Conservation (phyloP, 805 yeast genomes). For the Kodamaea fukazawae region DNA sequence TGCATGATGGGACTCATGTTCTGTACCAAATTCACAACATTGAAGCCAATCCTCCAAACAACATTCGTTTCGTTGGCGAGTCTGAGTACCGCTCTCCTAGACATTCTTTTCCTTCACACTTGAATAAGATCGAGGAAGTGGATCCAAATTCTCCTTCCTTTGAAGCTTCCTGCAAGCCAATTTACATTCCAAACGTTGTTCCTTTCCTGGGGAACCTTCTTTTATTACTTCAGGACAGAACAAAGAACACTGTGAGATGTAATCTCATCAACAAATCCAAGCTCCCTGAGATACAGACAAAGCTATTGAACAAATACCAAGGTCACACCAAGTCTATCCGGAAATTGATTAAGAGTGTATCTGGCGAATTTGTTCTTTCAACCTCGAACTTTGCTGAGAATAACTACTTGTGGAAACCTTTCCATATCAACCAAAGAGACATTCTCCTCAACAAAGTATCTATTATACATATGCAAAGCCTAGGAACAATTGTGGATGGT, state of each 20-base stretch:
- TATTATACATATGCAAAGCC: slow-evolving; percentile 41
- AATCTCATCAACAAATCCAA: slow-evolving; percentile 12
- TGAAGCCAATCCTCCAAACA: slow-evolving; percentile 53
- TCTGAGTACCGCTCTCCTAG: background rate
- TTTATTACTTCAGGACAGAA: slow-evolving; percentile 36
- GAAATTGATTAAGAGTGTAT: slow-evolving; percentile 58
- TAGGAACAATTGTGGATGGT: slow-evolving; percentile 55
- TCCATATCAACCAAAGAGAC: slow-evolving; percentile 19
- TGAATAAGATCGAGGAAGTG: background rate
- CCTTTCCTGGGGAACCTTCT: slow-evolving; percentile 12
- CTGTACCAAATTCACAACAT: slow-evolving; percentile 32
- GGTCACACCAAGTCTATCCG: slow-evolving; percentile 86
- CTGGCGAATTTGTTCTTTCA: slow-evolving; percentile 33
- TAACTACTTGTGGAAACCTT: slow-evolving; percentile 44
- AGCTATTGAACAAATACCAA: slow-evolving; percentile 53
- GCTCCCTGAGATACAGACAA: slow-evolving; percentile 3
- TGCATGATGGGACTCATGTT: slow-evolving; percentile 1
- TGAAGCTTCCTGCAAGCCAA: slow-evolving; percentile 1
- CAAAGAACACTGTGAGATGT: slow-evolving; percentile 33
- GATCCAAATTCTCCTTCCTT: background rate
- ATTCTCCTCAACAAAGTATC: slow-evolving; percentile 23
- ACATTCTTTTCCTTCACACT: slow-evolving; percentile 10
- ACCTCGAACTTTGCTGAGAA: slow-evolving; percentile 36
- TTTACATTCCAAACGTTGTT: background rate
- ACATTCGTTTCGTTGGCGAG: slow-evolving; percentile 33